Conservation (phyloP, 2,329 filamentous ascomycete species). For the Blastomyces percursus region DNA sequence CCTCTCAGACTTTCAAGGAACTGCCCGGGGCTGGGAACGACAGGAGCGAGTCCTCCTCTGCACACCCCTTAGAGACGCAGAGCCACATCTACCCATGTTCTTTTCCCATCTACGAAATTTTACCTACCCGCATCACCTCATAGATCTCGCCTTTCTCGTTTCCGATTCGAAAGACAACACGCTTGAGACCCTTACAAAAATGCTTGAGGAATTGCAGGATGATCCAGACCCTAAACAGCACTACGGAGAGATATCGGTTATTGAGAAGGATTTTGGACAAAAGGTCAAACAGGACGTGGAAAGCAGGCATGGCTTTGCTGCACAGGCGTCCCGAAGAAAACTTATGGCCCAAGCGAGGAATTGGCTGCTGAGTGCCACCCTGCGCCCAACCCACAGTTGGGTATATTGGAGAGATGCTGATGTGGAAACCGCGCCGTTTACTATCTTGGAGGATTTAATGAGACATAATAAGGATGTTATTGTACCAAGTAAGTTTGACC, state of each 20-base stretch:
- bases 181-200: slow-evolving; percentile 60
- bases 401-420: slow-evolving; percentile 99
- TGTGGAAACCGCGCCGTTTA: slow-evolving; percentile 93
- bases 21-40: slow-evolving; percentile 85
- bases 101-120: slow-evolving; percentile 95
- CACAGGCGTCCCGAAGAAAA: slow-evolving; percentile 85
- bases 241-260: slow-evolving; percentile 93
- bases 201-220: slow-evolving; percentile 68
- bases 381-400: slow-evolving; percentile 94
- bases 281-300: slow-evolving; percentile 97
- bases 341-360: slow-evolving; percentile 97
- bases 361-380: slow-evolving; percentile 86
- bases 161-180: slow-evolving; percentile 96
- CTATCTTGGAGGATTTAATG: slow-evolving; percentile 96
- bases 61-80: slow-evolving; percentile 84
- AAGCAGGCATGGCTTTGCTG: slow-evolving; percentile 92
- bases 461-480: slow-evolving; percentile 98
- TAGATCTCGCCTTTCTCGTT: slow-evolving; percentile 92
- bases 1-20: slow-evolving; percentile 79
- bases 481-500: slow-evolving; percentile 71
- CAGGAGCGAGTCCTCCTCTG: slow-evolving; percentile 93
- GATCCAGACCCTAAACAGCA: slow-evolving; percentile 67
- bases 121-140: slow-evolving; percentile 91
- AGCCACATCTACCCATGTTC: slow-evolving; percentile 91
- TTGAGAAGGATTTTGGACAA: slow-evolving; percentile 98